phyloP scores from a whole-genome alignment of 2,329 filamentous ascomycete genomes.

The Botrytis porri region DNA sequence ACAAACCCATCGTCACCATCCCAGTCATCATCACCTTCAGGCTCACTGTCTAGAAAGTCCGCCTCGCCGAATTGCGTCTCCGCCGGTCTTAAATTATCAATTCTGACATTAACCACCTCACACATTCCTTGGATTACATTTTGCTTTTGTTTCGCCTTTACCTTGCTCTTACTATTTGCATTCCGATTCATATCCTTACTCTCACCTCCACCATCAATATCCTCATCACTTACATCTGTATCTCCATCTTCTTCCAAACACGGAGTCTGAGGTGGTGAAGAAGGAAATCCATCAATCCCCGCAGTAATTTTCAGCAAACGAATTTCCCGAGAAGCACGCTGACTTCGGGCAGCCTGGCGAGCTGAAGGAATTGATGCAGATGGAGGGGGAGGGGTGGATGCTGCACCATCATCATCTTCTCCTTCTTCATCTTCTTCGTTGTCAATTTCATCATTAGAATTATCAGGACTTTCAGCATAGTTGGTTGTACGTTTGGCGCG shows the following conservation, averaged over 20 bases:
- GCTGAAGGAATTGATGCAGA: neutral
- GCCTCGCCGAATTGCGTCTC: constrained; percentile 68
- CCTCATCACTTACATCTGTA: constrained; percentile 22
- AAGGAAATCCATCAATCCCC: constrained; percentile 28
- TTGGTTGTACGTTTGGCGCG: constrained; percentile 24
- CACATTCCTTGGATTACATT: constrained; percentile 64
- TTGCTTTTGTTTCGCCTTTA: constrained; percentile 36
- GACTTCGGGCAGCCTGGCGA: constrained; percentile 18
- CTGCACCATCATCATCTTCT: constrained; percentile 18
- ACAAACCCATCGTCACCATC: constrained; percentile 37
- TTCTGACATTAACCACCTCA: constrained; percentile 64
- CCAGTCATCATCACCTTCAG: constrained; percentile 54
- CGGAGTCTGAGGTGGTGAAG: constrained; percentile 22
- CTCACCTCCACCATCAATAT: constrained; percentile 25
- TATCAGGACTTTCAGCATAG: constrained; percentile 33
- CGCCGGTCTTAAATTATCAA: constrained; percentile 72
- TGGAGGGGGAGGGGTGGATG: neutral
- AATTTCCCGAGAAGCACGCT: constrained; percentile 31
- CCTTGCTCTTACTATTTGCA: neutral
- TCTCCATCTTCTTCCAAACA: constrained; percentile 15
- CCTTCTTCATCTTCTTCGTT: constrained; percentile 18
- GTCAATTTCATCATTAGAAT: constrained; percentile 21
- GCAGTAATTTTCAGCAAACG: constrained; percentile 32
- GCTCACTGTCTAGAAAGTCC: constrained; percentile 63
- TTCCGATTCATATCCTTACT: neutral